These are phyloP conservation scores for Neonectria ditissima DNA, from an alignment of 2,329 filamentous ascomycete species.

Conservation along the genomic window DNA sequence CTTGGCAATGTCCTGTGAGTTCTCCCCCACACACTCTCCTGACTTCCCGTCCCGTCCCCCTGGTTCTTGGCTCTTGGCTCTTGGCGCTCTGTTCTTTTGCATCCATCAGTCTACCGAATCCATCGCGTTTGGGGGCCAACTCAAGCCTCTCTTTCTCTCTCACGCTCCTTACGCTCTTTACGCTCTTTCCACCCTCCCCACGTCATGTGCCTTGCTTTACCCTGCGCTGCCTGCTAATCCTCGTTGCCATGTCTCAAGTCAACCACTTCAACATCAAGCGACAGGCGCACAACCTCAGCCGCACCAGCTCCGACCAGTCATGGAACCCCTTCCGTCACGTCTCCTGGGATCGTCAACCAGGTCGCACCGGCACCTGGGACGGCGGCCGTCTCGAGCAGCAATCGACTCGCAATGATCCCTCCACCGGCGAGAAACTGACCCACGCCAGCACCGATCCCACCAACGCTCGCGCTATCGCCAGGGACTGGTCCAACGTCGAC, in stretches of 20 bases:
- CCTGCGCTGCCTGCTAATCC: neutral
- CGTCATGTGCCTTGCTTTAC: neutral
- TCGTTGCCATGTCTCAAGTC: constrained; percentile 50
- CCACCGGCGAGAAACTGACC: constrained; percentile 47
- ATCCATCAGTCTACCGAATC: neutral
- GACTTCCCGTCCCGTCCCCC: neutral
- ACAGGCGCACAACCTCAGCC: constrained; percentile 57
- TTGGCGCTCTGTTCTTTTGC: neutral
- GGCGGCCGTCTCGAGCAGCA: constrained; percentile 49
- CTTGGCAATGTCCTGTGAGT: constrained; percentile 24
- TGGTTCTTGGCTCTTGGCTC: neutral
- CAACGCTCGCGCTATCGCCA: constrained; percentile 32
- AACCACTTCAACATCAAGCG: constrained; percentile 60
- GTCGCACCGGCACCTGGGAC: constrained; percentile 52
- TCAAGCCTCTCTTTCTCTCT: neutral
- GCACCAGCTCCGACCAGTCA: constrained; percentile 52
- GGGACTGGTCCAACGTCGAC: constrained; percentile 43
- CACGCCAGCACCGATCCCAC: constrained; percentile 52
- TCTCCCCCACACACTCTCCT: neutral
- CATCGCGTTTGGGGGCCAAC: constrained; percentile 7
- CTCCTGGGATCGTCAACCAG: constrained; percentile 48
- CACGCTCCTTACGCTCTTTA: neutral
- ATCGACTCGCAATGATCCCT: constrained; percentile 34
- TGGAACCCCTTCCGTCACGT: constrained; percentile 61
- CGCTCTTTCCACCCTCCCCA: neutral